Evolutionary conservation across 805 yeast species (phyloP), one percentile per base, ranked within the genome.

Genomic region (Cyberlindnera samutprakarnensis): DNA sequence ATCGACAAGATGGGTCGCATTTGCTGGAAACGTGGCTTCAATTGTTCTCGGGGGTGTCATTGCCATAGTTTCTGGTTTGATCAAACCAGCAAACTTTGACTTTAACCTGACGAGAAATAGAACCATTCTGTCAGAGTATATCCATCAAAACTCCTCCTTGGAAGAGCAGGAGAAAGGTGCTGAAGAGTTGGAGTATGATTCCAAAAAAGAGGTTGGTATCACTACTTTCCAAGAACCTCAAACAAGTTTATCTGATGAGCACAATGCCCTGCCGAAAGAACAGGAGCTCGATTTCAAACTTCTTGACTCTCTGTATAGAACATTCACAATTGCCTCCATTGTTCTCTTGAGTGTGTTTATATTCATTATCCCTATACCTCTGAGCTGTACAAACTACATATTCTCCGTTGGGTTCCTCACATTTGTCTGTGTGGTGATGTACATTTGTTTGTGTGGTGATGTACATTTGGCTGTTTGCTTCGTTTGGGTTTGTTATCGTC

Each of bases 81-180:
- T 62, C 23, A 50, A 52, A 41, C 69, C 69, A n/a, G 64, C 57
- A 10, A 51, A 61, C 32, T 64, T 61, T 42, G 65, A 64, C 39
- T 59, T 46, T 35, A 44, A 49, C 15, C 41, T 27, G 13, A 58
- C 62, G 5, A 51, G 65, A 45, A 59, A 58, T 38, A 51, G 51
- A 37, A 57, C 62, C 4, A 49, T 56, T 29, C 40, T 32, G 13
- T 14, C 32, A 32, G 18, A 25, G 18, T 15, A 34, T 29, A 14
- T n/a, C 10, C 9, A n/a, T n/a, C n/a, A n/a, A n/a, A n/a, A n/a
- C n/a, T n/a, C n/a, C n/a, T n/a, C n/a, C n/a, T n/a, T n/a, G n/a
- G n/a, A n/a, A n/a, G n/a, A n/a, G n/a, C n/a, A n/a, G n/a, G 34
- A 27, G 11, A 25, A 23, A 23, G 21, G 11, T 6, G 24, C 13